Evolutionary conservation across 1,284 basidiomycete species (phyloP).

Genomic region (Psilocybe mexicana): DNA sequence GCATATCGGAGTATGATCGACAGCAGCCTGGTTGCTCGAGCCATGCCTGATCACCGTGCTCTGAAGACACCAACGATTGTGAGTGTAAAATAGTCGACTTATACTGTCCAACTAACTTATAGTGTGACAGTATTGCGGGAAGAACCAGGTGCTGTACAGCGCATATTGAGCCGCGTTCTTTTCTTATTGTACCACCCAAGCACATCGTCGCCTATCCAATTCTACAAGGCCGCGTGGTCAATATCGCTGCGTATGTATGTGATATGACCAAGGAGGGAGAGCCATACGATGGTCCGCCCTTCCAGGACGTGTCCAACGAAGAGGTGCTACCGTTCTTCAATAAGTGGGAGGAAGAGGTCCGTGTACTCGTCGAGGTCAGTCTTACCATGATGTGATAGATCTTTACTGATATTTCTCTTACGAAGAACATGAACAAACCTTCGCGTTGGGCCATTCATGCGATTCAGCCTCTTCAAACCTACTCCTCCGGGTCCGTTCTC

Average conservation of each 20-base stretch:
- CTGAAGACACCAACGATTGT: slow-evolving; percentile 17
- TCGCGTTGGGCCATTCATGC: slow-evolving; percentile 46
- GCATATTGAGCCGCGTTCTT: neutral
- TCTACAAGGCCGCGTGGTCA: slow-evolving; percentile 18
- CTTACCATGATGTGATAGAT: neutral
- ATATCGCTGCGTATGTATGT: slow-evolving; percentile 16
- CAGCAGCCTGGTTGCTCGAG: slow-evolving; percentile 9
- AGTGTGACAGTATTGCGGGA: slow-evolving; percentile 18
- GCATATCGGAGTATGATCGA: slow-evolving; percentile 16
- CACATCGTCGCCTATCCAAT: slow-evolving; percentile 24
- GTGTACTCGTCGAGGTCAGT: slow-evolving; percentile 31
- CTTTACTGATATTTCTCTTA: neutral
- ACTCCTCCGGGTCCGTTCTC: slow-evolving; percentile 37
- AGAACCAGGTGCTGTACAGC: slow-evolving; percentile 17
- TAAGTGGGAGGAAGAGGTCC: slow-evolving; percentile 38
- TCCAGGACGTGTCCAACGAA: slow-evolving; percentile 31
- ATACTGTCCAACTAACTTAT: no score
- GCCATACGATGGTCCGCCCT: slow-evolving; percentile 27
- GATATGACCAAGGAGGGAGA: slow-evolving; percentile 17
- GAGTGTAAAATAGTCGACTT: neutral
- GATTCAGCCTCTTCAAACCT: slow-evolving; percentile 31
- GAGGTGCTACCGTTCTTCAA: slow-evolving; percentile 33
- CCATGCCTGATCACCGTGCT: slow-evolving; percentile 15
- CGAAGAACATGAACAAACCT: slow-evolving; percentile 38
- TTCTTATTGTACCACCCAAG: slow-evolving; percentile 2